phyloP scores from a whole-genome alignment of 73 alveolate species.

The Uronychia setigera region DNA sequence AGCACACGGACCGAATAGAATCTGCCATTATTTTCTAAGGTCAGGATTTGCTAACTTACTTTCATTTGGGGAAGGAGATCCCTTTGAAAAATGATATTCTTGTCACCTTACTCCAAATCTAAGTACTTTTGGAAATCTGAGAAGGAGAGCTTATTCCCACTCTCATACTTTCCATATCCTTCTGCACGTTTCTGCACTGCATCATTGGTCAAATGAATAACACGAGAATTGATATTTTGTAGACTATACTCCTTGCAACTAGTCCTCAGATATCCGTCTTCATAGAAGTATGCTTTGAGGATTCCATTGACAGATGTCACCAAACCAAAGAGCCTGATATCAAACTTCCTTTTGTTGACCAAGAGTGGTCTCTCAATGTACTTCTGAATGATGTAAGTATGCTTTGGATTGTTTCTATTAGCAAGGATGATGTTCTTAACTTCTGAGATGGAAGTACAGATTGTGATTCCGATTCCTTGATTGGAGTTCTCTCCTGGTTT shows the following conservation, averaged over 20 bases:
- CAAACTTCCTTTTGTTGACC: slow-evolving; percentile 91
- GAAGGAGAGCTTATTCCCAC: slow-evolving; percentile 88
- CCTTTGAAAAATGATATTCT: slow-evolving; percentile 64
- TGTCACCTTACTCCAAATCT: slow-evolving; percentile 51
- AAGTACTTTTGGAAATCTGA: slow-evolving; percentile 82
- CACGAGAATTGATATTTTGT: slow-evolving; percentile 45
- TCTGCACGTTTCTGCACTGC: slow-evolving; percentile 89
- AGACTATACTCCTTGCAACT: slow-evolving; percentile 64
- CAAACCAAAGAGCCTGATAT: slow-evolving; percentile 89
- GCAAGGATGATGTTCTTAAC: slow-evolving; percentile 11
- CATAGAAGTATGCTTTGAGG: slow-evolving; percentile 69
- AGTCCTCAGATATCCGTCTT: slow-evolving; percentile 82
- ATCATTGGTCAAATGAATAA: slow-evolving; percentile 94
- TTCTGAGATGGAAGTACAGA: slow-evolving; percentile 16
- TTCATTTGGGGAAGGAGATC: slow-evolving; percentile 74
- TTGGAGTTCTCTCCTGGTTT: slow-evolving; percentile 62
- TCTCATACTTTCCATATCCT: slow-evolving; percentile 93
- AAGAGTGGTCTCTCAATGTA: slow-evolving; percentile 93
- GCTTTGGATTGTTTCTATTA: background rate
- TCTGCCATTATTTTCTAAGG: slow-evolving; percentile 51
- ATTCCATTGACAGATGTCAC: slow-evolving; percentile 79
- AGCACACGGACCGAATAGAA: slow-evolving; percentile 69
- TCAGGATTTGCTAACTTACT: slow-evolving; percentile 38
- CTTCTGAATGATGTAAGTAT: slow-evolving; percentile 82
- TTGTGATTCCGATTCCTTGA: slow-evolving; percentile 47